These are phyloP conservation scores for Phytopythium chamaehyphon DNA, from an alignment of 352 stramenopile species.

Conservation along the genomic window DNA sequence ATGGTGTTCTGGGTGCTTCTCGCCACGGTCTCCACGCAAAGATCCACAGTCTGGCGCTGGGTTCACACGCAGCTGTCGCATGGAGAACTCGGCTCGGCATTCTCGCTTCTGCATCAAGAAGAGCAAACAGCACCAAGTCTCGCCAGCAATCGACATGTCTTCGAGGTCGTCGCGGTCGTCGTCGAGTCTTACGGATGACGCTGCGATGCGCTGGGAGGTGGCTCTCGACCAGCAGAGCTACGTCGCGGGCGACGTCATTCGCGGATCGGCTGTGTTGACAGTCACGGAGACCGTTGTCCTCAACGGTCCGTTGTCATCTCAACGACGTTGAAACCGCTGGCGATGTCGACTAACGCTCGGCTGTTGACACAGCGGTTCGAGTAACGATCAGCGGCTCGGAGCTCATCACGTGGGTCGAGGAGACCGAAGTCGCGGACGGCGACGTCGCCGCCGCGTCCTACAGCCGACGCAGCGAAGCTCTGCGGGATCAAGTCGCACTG, in stretches of 20 bases:
- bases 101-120: too few species aligned
- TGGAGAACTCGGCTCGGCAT: too few species aligned
- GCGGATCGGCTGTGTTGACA: background rate
- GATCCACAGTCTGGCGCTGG: too few species aligned
- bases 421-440: background rate
- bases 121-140: too few species aligned
- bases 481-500: background rate
- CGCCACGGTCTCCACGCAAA: too few species aligned
- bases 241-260: slow-evolving; percentile 2
- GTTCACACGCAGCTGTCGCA: too few species aligned
- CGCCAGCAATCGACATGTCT: background rate
- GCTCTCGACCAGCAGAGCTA: slow-evolving; percentile 1
- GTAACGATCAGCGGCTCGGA: background rate
- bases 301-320: background rate
- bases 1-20: too few species aligned
- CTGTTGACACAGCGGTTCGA: background rate
- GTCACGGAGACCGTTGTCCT: background rate
- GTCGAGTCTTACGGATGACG: background rate
- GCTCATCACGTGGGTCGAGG: slow-evolving; percentile 4
- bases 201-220: background rate
- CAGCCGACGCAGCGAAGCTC: slow-evolving; percentile 1
- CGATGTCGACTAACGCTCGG: too few species aligned
- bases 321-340: background rate
- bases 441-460: background rate
- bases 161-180: background rate